phyloP scores from a whole-genome alignment of 805 yeast species.

The Candida schatavii region DNA sequence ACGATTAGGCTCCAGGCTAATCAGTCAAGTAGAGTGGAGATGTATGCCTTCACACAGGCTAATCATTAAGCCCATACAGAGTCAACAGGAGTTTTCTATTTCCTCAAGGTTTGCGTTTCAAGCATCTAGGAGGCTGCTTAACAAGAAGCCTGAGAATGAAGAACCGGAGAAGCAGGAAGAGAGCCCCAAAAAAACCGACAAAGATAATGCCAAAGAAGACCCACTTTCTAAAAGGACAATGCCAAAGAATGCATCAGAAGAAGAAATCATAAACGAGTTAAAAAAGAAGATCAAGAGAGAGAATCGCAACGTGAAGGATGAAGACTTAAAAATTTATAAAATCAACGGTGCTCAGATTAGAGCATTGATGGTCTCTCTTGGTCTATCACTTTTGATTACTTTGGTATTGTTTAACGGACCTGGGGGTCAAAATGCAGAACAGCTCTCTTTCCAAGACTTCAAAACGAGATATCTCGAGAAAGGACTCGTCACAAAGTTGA shows the following conservation, averaged over 20 bases:
- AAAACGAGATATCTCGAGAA: conserved; percentile 72
- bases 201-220: conserved; percentile 10
- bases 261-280: conserved; percentile 33
- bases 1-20: too few species aligned
- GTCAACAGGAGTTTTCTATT: background rate
- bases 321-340: conserved; percentile 30
- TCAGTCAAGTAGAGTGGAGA: too few species aligned
- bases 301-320: conserved; percentile 24
- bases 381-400: conserved; percentile 10
- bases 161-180: conserved; percentile 1
- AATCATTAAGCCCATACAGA: background rate
- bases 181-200: conserved; percentile 7
- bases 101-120: background rate
- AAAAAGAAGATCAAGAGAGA: conserved; percentile 28
- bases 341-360: conserved; percentile 7
- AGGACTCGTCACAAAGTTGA: conserved; percentile 72
- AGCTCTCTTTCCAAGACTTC: conserved; percentile 75
- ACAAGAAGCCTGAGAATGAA: background rate
- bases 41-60: too few species aligned
- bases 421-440: conserved; percentile 11
- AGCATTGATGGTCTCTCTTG: conserved; percentile 4
- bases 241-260: conserved; percentile 25
- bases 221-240: conserved; percentile 10
- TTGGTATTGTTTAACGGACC: background rate
- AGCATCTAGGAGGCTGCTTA: background rate